These are phyloP conservation scores for Ophiobolus disseminans DNA, from an alignment of 2,329 filamentous ascomycete species.

Conservation along the genomic window DNA sequence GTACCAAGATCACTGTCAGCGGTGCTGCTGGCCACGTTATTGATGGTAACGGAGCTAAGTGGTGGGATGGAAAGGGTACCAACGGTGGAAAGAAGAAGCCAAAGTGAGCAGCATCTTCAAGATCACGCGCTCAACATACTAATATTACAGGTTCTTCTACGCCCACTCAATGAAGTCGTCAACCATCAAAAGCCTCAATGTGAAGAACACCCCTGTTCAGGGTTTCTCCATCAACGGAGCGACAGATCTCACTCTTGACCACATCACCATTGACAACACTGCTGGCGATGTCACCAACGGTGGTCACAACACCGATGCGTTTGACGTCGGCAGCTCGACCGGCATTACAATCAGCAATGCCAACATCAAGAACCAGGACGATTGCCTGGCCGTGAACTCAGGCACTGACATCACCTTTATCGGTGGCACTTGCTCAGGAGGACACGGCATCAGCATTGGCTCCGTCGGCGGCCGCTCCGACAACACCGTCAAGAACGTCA, in stretches of 20 bases:
- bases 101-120: slow-evolving; percentile 24
- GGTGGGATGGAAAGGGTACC: slow-evolving; percentile 59
- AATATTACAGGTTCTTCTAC: slow-evolving; percentile 63
- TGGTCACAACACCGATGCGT: slow-evolving; percentile 63
- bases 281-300: slow-evolving; percentile 55
- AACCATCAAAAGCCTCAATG: slow-evolving; percentile 57
- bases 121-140: not conserved
- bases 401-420: slow-evolving; percentile 53
- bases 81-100: slow-evolving; percentile 56
- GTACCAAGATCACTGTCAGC: slow-evolving; percentile 65
- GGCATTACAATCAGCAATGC: slow-evolving; percentile 60
- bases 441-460: slow-evolving; percentile 67
- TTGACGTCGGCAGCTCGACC: slow-evolving; percentile 61
- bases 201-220: slow-evolving; percentile 64
- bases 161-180: slow-evolving; percentile 61
- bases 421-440: slow-evolving; percentile 57
- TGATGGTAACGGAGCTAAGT: slow-evolving; percentile 63
- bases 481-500: slow-evolving; percentile 63
- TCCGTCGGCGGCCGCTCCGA: slow-evolving; percentile 64
- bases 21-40: slow-evolving; percentile 63
- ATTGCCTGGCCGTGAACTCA: slow-evolving; percentile 66
- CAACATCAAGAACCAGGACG: slow-evolving; percentile 65
- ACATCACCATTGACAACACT: slow-evolving; percentile 65
- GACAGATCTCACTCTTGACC: slow-evolving; percentile 55
- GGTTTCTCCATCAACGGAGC: slow-evolving; percentile 57